These are phyloP conservation scores for Wickerhamiella brachini DNA, from an alignment of 805 yeast genomes.

Conservation along the genomic window DNA sequence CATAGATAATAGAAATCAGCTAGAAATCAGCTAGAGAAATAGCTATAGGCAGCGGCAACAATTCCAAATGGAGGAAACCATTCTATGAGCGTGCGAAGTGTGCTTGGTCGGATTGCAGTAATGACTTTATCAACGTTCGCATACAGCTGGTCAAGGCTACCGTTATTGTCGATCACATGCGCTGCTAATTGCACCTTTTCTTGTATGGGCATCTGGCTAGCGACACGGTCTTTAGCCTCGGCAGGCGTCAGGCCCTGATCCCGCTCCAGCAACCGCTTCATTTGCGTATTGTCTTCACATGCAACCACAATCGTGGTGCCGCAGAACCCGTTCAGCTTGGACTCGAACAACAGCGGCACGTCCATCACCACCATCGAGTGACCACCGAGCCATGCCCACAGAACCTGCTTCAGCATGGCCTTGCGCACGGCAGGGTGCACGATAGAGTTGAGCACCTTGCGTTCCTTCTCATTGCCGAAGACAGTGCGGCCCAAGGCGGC, in stretches of 20 bases:
- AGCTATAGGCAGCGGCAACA: not conserved
- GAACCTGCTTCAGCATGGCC: slow-evolving; percentile 45
- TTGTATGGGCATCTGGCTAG: slow-evolving; percentile 57
- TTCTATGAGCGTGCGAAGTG: not conserved
- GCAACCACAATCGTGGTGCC: slow-evolving; percentile 57
- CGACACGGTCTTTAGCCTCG: slow-evolving; percentile 62
- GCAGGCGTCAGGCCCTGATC: slow-evolving; percentile 50
- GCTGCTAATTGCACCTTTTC: slow-evolving; percentile 50
- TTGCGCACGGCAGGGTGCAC: slow-evolving; percentile 79
- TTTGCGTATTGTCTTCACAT: slow-evolving; percentile 44
- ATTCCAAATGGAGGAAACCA: slow-evolving; percentile 4
- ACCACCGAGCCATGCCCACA: slow-evolving; percentile 44
- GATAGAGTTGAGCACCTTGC: slow-evolving; percentile 50
- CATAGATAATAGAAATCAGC: no score
- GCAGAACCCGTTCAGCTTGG: slow-evolving; percentile 55
- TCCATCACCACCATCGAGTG: slow-evolving; percentile 59
- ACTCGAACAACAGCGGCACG: slow-evolving; percentile 81
- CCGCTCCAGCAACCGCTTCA: slow-evolving; percentile 47
- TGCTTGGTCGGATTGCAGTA: slow-evolving; percentile 4
- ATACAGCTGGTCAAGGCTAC: slow-evolving; percentile 31
- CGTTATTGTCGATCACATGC: slow-evolving; percentile 49
- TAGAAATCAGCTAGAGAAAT: not conserved
- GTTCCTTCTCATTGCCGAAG: slow-evolving; percentile 50
- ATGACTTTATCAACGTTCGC: slow-evolving; percentile 32
- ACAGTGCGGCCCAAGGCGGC: slow-evolving; percentile 64